These are phyloP conservation scores for Lophium mytilinum DNA, from an alignment of 495 filamentous ascomycete genomes.

Conservation along the genomic window DNA sequence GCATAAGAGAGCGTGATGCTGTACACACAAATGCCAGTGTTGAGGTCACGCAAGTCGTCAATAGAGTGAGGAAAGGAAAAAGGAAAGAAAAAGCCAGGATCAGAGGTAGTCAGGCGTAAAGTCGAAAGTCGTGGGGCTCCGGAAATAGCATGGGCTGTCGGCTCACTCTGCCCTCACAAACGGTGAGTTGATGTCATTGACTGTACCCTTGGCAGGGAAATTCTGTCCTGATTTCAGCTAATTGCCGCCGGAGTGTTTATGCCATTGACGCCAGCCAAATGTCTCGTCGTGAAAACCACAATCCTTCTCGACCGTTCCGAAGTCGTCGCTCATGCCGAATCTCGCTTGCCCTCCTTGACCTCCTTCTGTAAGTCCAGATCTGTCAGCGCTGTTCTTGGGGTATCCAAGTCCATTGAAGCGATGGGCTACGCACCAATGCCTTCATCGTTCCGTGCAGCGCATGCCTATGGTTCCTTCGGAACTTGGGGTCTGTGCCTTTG, in stretches of 20 bases:
- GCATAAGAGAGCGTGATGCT: conserved; percentile 73
- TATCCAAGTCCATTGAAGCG: not conserved
- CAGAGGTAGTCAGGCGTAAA: no score
- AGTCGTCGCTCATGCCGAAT: conserved; percentile 49
- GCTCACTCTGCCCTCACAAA: not conserved
- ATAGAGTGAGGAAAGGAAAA: conserved; percentile 11
- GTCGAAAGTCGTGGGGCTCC: not conserved
- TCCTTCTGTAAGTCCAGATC: conserved; percentile 64
- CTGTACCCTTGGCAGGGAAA: conserved; percentile 14
- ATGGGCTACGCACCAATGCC: conserved; percentile 69
- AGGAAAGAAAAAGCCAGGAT: not conserved
- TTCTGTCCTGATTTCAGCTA: conserved; percentile 18
- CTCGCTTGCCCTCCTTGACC: conserved; percentile 85
- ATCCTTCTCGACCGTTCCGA: conserved; percentile 13
- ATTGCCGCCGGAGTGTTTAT: conserved; percentile 16
- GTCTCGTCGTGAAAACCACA: conserved; percentile 23
- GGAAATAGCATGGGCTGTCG: not conserved
- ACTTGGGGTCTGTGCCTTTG: conserved; percentile 98
- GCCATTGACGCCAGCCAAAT: conserved; percentile 32
- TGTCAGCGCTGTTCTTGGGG: conserved; percentile 17
- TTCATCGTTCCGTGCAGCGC: conserved; percentile 97
- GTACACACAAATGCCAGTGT: conserved; percentile 99
- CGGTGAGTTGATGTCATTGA: conserved; percentile 19
- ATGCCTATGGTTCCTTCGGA: conserved; percentile 98
- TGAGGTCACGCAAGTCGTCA: not conserved